A percentile compares a stretch with the other conserved stretches of the same genome.
These are phyloP conservation scores for Mollisia scopiformis DNA, from an alignment of 2,329 filamentous ascomycete species.

Conservation along the genomic window DNA sequence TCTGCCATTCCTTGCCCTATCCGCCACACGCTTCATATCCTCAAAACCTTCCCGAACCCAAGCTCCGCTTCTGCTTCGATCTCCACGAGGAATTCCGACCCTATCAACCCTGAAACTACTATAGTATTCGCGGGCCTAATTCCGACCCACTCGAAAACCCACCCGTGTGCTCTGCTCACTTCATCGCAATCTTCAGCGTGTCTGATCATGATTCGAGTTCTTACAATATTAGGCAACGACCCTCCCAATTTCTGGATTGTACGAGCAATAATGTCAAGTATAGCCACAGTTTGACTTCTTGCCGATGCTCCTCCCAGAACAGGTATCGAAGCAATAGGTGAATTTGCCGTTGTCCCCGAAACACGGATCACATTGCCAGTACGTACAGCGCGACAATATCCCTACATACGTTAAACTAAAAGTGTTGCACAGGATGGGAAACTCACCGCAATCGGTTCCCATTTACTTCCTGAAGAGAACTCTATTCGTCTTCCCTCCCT, in stretches of 20 bases:
- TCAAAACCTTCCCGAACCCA: slow-evolving; percentile 1
- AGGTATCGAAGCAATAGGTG: slow-evolving; percentile 17
- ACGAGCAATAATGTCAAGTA: slow-evolving; percentile 34
- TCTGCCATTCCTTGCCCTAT: no score
- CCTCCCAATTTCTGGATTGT: slow-evolving; percentile 34
- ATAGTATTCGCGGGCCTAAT: slow-evolving; percentile 26
- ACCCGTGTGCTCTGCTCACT: slow-evolving; percentile 34
- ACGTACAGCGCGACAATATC: slow-evolving; percentile 37
- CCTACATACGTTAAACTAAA: not conserved
- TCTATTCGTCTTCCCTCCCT: slow-evolving; percentile 32
- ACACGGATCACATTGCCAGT: slow-evolving; percentile 31
- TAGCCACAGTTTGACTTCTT: slow-evolving; percentile 30
- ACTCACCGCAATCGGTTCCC: slow-evolving; percentile 36
- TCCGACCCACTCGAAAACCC: slow-evolving; percentile 32
- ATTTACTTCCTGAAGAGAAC: slow-evolving; percentile 34
- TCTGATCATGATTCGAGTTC: slow-evolving; percentile 34
- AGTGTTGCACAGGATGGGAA: not conserved
- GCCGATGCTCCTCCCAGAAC: slow-evolving; percentile 28
- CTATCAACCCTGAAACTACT: slow-evolving; percentile 19
- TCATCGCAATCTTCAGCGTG: slow-evolving; percentile 31
- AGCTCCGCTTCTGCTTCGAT: slow-evolving; percentile 25
- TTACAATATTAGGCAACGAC: slow-evolving; percentile 32
- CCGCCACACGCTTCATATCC: not conserved
- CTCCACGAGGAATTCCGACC: slow-evolving; percentile 23
- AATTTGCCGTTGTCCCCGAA: slow-evolving; percentile 39